phyloP scores from a whole-genome alignment of 176 grass and related monocot genomes.

The Puccinellia tenuiflora region DNA sequence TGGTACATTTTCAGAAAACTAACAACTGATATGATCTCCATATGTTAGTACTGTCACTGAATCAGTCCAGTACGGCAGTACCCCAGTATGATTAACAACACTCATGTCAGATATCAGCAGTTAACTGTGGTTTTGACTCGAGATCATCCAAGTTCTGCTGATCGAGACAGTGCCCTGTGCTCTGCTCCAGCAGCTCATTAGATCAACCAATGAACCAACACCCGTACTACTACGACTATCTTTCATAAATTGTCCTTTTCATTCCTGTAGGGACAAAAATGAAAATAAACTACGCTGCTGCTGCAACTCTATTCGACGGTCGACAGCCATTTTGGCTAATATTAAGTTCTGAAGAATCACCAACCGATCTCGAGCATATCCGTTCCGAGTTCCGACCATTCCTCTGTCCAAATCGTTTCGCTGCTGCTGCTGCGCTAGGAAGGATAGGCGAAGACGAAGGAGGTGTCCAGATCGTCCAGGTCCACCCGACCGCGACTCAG shows the following conservation, averaged over 20 bases:
- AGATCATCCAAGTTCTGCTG: too few species aligned
- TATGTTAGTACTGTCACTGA: too few species aligned
- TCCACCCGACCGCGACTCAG: background rate
- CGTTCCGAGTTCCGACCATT: background rate
- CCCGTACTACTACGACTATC: background rate
- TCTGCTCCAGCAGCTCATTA: too few species aligned
- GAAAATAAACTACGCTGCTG: background rate
- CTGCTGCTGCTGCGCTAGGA: background rate
- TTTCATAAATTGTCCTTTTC: background rate
- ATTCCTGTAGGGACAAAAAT: background rate
- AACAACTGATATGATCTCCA: too few species aligned
- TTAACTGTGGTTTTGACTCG: too few species aligned
- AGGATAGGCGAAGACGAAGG: background rate
- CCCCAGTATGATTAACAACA: too few species aligned
- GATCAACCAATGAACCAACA: too few species aligned
- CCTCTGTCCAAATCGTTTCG: background rate
- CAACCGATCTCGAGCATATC: background rate
- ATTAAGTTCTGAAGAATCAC: background rate
- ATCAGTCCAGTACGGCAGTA: too few species aligned
- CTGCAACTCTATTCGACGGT: background rate
- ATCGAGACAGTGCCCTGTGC: too few species aligned
- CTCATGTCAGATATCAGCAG: too few species aligned
- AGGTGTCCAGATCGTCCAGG: background rate
- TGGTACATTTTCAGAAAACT: background rate
- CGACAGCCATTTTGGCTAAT: background rate